phyloP scores from a whole-genome alignment of 495 filamentous ascomycete species.

The Neurospora tetrasperma region DNA sequence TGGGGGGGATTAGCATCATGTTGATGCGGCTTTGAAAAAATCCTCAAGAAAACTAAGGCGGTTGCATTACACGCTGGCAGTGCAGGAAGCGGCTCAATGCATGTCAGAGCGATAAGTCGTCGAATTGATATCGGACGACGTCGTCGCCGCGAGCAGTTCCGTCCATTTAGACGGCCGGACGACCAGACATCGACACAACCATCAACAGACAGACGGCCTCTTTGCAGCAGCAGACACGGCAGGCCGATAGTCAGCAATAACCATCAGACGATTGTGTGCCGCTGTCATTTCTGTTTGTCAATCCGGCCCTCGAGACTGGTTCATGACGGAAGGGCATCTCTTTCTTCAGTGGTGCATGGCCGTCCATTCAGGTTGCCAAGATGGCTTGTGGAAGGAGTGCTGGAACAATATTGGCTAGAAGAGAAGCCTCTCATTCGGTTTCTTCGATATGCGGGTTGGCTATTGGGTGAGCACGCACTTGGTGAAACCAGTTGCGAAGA shows the following conservation, averaged over 20 bases:
- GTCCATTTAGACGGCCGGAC: neutral
- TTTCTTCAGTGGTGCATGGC: constrained; percentile 2
- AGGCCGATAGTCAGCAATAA: neutral
- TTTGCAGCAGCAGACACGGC: neutral
- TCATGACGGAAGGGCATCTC: neutral
- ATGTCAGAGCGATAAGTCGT: neutral
- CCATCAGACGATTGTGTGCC: neutral
- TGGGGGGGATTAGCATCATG: neutral
- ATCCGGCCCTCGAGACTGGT: neutral
- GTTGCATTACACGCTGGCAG: neutral
- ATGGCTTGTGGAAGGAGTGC: neutral
- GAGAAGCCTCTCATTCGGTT: neutral
- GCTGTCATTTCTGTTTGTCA: neutral
- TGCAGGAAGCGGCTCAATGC: neutral
- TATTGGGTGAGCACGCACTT: neutral
- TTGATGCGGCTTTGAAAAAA: neutral
- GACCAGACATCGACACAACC: neutral
- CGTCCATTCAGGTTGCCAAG: constrained; percentile 5
- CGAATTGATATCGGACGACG: neutral
- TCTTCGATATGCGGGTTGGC: neutral
- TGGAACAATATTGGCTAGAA: neutral
- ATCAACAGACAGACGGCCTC: neutral
- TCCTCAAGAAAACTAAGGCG: neutral
- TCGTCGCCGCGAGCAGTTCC: neutral
- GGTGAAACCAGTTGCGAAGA: neutral